Base-by-base conservation (phyloP, 1,139 yeast species). In the Kurtzmaniella quercitrusa region DNA sequence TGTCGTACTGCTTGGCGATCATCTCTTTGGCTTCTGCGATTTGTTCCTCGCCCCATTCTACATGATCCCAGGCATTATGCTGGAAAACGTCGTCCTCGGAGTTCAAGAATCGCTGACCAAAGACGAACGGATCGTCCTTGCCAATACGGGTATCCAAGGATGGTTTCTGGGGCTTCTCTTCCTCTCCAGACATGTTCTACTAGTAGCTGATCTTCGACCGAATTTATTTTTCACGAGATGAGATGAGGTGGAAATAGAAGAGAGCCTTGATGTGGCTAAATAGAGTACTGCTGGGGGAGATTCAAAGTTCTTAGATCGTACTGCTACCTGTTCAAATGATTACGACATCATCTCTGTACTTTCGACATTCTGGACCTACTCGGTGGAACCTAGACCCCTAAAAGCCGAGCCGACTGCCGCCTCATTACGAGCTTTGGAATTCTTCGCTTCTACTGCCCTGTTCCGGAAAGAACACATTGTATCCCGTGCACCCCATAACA, bases 31-130 rank as follows among this genome's bases (percentile, higher is more conserved):
- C 96, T 52, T 84, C 81, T 17, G 71, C 62, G 24, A 83, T 66
- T 60, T 94, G 98, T 54, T 89, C 96, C 41, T 85, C 90, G 41
- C 95, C 98, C 96, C 97, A 91, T 58, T 90, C 96, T 17, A 90
- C 97, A 60, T 94, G 96, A 61, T 93, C 99, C 84, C 99, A 93
- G 0, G 99, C 98, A 62, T 93, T 93, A 60, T 87, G 95, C 50
- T 79, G 78, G 81, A 95, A 93, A 1, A 94, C 96, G 38, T 89
- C 91, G 3, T 84, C 82, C 31, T 82, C 85, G 41, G 82, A 79
- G 5, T 76, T 77, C 47, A 93, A 70, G 51, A 68, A 79, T 45
- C 99, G 72, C 59, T 89, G 95, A 5, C 99, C 98, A 63, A 93
- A 93, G 15, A 84, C 83, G 63, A 88, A 93, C 2, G 98, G 98